A percentile compares a stretch with the other conserved stretches of the same genome.
Evolutionary conservation across 257 asterid genomes (phyloP).

Genomic region (Catharanthus roseus): DNA sequence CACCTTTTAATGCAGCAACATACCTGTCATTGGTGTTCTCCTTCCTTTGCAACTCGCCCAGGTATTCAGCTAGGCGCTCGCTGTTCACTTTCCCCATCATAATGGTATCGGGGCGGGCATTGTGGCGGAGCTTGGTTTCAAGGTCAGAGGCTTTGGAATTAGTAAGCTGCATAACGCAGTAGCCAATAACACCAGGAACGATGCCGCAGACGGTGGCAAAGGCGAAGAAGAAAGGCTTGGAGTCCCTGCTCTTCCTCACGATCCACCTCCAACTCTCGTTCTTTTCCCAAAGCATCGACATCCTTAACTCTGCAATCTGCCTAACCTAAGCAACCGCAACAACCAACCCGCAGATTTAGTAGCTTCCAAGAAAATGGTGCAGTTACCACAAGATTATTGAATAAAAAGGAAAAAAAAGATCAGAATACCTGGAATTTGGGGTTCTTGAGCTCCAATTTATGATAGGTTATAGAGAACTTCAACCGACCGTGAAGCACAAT

Average conservation of each 20-base stretch:
- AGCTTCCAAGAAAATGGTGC: no score
- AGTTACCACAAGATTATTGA: no score
- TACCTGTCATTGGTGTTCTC: conserved; percentile 90
- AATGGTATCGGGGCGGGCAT: conserved; percentile 70
- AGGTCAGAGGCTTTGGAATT: conserved; percentile 59
- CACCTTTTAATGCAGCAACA: conserved; percentile 86
- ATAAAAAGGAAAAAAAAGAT: no score
- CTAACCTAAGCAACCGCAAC: no score
- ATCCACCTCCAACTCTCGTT: conserved; percentile 86
- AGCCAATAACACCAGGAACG: conserved; percentile 78
- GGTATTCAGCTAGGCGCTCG: conserved; percentile 84
- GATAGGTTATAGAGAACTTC: no score
- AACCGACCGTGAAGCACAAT: no score
- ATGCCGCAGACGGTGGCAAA: conserved; percentile 95
- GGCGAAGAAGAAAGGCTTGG: conserved; percentile 71
- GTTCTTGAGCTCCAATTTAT: no score
- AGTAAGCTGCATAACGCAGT: conserved; percentile 72
- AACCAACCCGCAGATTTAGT: no score
- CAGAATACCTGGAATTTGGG: no score
- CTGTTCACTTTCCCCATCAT: conserved; percentile 89
- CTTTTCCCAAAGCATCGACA: conserved; percentile 70
- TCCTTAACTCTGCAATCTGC: neutral
- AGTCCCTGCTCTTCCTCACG: conserved; percentile 71
- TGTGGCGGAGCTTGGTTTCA: conserved; percentile 76
- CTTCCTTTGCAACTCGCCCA: conserved; percentile 77